Evolutionary conservation across 768 basidiomycete genomes (phyloP), one percentile per base, ranked within the genome.

Genomic region (Paxillus rubicundulus): DNA sequence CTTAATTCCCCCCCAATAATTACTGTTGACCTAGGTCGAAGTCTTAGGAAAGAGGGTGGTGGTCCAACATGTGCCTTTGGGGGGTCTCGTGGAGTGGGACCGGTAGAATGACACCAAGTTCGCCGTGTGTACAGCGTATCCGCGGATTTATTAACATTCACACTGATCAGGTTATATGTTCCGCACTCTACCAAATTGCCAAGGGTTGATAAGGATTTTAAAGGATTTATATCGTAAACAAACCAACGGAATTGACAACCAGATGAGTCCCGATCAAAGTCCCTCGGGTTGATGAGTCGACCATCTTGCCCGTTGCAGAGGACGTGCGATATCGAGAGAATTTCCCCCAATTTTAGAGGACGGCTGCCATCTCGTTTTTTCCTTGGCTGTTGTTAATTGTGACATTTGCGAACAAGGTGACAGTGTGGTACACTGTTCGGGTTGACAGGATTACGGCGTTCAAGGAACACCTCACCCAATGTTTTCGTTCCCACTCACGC

Each of bases 11-110:
- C 30, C 32, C 46, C 43, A 32, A 14, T 32, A 18, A 27, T 51
- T 20, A 24, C 50, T 24, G 20, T 24, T 48, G 37, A 21, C 44
- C 13, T 54, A 91, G 82, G 93, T 85, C 7, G 96, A 99, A 70
- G 94, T 98, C 12, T 75, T 98, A 38, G 85, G 86, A 14, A 98
- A 98, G 70, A 81, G 90, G 14, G 95, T 98, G n/a, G 96, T 98
- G 5, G 92, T 98, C 4, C 95, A 98, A 67, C 94, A 97, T 65
- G 74, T 98, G 45, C 87, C 89, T 8, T 77, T 97, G 20, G 94
- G 93, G 17, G 89, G 91, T 1, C 61, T 92, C 21, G 71, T 95
- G 49, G 81, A 83, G 61, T 92, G 90, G 90, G 75, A 74, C 53
- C 44, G 41, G 27, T 65, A 59, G 49, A 37, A 30, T 14, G 21